A percentile compares a stretch with the other conserved stretches of the same genome.
phyloP scores from a whole-genome alignment of 1,284 basidiomycete species.

The Rhodotorula mucilaginosa region DNA sequence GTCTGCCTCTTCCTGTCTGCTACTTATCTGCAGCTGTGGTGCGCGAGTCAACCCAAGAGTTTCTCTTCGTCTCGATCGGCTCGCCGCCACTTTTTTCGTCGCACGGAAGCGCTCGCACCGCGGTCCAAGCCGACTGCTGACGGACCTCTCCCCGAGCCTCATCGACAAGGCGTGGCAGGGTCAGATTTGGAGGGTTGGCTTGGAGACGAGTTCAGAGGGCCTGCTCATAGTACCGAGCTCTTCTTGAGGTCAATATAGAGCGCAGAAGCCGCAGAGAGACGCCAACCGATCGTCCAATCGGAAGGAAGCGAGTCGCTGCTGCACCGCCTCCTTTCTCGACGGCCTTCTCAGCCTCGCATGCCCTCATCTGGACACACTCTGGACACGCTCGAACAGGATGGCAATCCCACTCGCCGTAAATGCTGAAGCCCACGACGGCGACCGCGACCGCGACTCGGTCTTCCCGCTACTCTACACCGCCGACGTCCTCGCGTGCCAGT shows the following conservation, averaged over 20 bases:
- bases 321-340: background rate
- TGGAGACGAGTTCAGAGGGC: no score
- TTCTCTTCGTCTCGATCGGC: background rate
- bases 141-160: no score
- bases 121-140: no score
- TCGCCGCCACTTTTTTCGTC: background rate
- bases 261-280: background rate
- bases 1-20: background rate
- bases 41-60: background rate
- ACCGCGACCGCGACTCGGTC: background rate
- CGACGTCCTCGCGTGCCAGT: conserved; percentile 72
- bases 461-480: conserved; percentile 59
- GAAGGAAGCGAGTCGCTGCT: background rate
- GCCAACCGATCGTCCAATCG: background rate
- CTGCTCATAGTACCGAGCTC: background rate
- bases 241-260: background rate
- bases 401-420: background rate
- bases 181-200: no score
- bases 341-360: background rate
- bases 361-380: background rate
- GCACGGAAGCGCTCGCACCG: background rate
- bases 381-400: background rate
- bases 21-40: background rate
- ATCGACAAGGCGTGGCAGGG: no score
- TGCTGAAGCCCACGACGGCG: background rate